phyloP scores from a whole-genome alignment of 225 moss, liverwort and hornwort species.

The Physcomitrium patens region DNA sequence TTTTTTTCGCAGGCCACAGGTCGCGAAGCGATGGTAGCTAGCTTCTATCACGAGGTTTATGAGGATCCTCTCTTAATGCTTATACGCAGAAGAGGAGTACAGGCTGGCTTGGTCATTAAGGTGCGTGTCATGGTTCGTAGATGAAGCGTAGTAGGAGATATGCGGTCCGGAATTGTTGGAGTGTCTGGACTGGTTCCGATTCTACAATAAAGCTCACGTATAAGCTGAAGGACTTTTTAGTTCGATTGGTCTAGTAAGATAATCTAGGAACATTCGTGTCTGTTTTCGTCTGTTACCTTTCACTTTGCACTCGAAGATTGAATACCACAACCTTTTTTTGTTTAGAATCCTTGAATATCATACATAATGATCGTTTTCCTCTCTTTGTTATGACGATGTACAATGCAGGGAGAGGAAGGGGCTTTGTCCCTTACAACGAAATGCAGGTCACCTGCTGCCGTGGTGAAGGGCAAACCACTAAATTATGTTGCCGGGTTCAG shows the following conservation, averaged over 20 bases:
- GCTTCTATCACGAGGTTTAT: conserved; percentile 87
- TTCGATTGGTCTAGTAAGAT: neutral
- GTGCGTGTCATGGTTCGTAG: conserved; percentile 31
- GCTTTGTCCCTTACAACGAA: conserved; percentile 83
- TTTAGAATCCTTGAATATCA: neutral
- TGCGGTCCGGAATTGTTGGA: neutral
- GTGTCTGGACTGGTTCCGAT: conserved; percentile 15
- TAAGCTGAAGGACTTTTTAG: neutral
- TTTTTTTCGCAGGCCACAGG: conserved; percentile 60
- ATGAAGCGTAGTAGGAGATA: neutral
- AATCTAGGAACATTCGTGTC: neutral
- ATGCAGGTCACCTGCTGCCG: conserved; percentile 56
- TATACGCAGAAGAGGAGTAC: conserved; percentile 75
- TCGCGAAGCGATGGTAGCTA: conserved; percentile 84
- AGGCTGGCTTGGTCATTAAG: conserved; percentile 83
- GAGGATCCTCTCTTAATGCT: conserved; percentile 92
- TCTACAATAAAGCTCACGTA: neutral
- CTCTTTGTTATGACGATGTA: conserved; percentile 1
- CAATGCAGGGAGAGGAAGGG: conserved; percentile 79
- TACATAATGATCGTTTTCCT: neutral
- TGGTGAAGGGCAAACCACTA: conserved; percentile 70
- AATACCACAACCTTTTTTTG: neutral
- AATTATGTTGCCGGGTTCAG: conserved; percentile 81
- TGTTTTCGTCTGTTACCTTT: neutral
- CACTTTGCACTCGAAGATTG: neutral